Base-by-base conservation (phyloP, 2,329 filamentous ascomycete species). In the Ascochyta clinopodiicola region DNA sequence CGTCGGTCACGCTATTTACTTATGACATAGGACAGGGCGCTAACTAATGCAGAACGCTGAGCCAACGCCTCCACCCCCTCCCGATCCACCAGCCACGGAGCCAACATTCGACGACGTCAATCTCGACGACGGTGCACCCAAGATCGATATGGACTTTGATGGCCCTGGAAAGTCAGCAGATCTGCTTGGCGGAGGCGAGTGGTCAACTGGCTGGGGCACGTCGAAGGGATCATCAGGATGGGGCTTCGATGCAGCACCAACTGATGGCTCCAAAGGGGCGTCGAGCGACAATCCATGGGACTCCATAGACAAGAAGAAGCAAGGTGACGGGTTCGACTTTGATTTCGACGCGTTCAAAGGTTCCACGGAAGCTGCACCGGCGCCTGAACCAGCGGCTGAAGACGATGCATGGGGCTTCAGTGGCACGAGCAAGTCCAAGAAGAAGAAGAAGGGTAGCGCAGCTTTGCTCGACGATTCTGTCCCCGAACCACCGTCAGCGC, bases 141-240 rank as follows among this genome's bases (percentile, higher is more conserved):
- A 81, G 68, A 75, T 81, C 61, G 78, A 81, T 56, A 71, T 82
- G 57, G 77, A 76, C 57, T 79, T 81, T 59, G 77, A 76, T 40
- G 69, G 70, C 43, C 60, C 67, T 21, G 62, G 60, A 19, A 36
- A 57, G 15, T 69, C 71, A 63, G 63, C 68, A 27, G 59, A 55
- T 56, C 52, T 59, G 34, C 63, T 73, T 45, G 66, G 65, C 51
- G 61, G 54, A 44, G 54, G 27, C 4, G 37, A 13, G 36, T 73
- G 70, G 68, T 49, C 55, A 3, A 43, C 56, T 31, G 45, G 52
- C 32, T 74, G 71, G 70, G 68, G 69, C 37, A 53, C 54, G 13
- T 59, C 61, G 7, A 64, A 63, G 46, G 61, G 59, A 34, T 45
- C 62, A 24, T 58, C 63, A 27, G 70, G 59, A 9, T 70, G 69